phyloP scores from a whole-genome alignment of 2,329 filamentous ascomycete genomes.

The Elsinoe batatas region DNA sequence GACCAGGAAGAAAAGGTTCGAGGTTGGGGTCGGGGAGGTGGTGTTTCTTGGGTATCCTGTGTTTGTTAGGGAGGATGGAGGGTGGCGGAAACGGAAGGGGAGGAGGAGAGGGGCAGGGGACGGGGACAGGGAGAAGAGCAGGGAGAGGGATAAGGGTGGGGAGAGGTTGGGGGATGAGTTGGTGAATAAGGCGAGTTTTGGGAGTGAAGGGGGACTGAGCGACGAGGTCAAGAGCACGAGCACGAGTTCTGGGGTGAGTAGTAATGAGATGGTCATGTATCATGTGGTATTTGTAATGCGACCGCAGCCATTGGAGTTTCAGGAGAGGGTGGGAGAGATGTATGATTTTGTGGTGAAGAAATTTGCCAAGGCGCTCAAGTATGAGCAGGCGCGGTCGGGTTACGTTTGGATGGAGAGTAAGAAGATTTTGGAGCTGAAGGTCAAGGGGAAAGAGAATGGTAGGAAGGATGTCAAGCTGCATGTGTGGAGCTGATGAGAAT shows the following conservation, averaged over 20 bases:
- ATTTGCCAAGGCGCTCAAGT: slow-evolving; percentile 83
- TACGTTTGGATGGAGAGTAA: slow-evolving; percentile 91
- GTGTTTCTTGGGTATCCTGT: slow-evolving; percentile 76
- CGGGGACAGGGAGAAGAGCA: not conserved
- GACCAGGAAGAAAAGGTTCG: slow-evolving; percentile 73
- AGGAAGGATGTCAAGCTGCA: not conserved
- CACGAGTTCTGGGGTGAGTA: slow-evolving; percentile 25
- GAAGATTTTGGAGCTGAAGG: slow-evolving; percentile 68
- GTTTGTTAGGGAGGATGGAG: slow-evolving; percentile 67
- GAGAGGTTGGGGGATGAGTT: slow-evolving; percentile 7
- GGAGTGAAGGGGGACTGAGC: slow-evolving; percentile 1
- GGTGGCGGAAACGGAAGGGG: slow-evolving; percentile 48
- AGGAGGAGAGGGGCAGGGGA: slow-evolving; percentile 3
- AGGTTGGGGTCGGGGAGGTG: slow-evolving; percentile 69
- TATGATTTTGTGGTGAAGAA: slow-evolving; percentile 87
- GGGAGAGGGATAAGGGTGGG: not conserved
- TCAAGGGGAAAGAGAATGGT: slow-evolving; percentile 52
- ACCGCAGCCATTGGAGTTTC: slow-evolving; percentile 66
- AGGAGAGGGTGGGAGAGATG: slow-evolving; percentile 62
- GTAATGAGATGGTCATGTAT: slow-evolving; percentile 83
- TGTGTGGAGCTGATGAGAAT: not conserved
- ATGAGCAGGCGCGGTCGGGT: slow-evolving; percentile 78
- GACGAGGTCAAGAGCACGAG: slow-evolving; percentile 14
- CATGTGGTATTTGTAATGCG: slow-evolving; percentile 89
- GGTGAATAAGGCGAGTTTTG: not conserved